phyloP scores from a whole-genome alignment of 257 asterid genomes.

The Schizonepeta tenuifolia region DNA sequence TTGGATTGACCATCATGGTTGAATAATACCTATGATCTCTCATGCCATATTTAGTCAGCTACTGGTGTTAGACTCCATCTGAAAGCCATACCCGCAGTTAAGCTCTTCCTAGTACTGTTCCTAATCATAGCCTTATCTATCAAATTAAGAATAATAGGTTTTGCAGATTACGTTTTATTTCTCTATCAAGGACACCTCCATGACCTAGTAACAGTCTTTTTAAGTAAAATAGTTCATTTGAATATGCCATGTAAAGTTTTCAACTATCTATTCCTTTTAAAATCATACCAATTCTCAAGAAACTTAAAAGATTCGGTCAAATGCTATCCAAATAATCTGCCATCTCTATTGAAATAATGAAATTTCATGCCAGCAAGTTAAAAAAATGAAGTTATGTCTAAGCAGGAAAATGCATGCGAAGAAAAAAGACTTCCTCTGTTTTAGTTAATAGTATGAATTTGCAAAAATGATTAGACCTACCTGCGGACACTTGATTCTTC shows the following conservation, averaged over 20 bases:
- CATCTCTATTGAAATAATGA: background rate
- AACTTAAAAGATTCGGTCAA: background rate
- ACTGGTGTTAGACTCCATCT: background rate
- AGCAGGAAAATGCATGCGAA: conserved; percentile 3
- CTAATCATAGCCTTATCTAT: background rate
- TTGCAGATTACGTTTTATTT: background rate
- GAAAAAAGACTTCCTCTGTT: background rate
- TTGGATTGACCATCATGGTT: background rate
- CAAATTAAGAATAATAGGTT: background rate
- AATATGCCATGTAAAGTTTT: background rate
- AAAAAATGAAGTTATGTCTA: background rate
- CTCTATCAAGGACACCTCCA: background rate
- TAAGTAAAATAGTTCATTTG: too few relatives aligned
- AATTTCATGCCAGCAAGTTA: background rate
- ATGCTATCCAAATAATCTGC: too few relatives aligned
- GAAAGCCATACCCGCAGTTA: background rate
- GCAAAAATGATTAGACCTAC: conserved; percentile 43
- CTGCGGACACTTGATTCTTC: conserved; percentile 94
- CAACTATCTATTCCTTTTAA: background rate
- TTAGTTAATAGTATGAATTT: background rate
- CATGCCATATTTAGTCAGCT: background rate
- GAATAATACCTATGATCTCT: too few relatives aligned
- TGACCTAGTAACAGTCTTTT: too few relatives aligned
- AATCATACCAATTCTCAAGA: background rate
- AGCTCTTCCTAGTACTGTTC: background rate